phyloP scores from a whole-genome alignment of 1,139 yeast species.

The Magnusiomyces suaveolens region DNA sequence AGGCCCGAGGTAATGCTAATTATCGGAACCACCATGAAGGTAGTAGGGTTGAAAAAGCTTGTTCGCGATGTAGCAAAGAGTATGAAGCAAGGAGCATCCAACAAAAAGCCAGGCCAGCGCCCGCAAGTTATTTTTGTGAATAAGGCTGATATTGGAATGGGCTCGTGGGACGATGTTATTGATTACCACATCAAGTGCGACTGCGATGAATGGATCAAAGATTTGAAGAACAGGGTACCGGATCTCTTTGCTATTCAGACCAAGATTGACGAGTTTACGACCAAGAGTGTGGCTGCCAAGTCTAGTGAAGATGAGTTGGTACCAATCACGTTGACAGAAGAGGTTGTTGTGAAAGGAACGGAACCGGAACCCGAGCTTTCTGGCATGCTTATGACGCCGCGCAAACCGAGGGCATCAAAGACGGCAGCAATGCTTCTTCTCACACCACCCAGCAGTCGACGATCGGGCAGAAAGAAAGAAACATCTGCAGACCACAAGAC shows the following conservation, averaged over 20 bases:
- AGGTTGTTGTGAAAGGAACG: too few species aligned
- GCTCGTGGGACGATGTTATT: conserved; percentile 46
- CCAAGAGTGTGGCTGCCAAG: too few species aligned
- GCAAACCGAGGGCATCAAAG: too few species aligned
- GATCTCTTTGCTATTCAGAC: conserved; percentile 49
- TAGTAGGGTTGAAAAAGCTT: conserved; percentile 59
- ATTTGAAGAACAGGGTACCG: conserved; percentile 45
- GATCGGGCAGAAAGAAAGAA: too few species aligned
- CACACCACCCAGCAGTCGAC: too few species aligned
- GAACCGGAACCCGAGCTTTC: too few species aligned
- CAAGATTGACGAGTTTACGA: conserved; percentile 17
- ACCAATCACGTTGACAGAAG: too few species aligned
- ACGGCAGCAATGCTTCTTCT: too few species aligned
- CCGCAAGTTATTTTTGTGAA: conserved; percentile 61
- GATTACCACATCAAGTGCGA: conserved; percentile 71
- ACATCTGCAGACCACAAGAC: too few species aligned
- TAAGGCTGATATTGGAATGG: conserved; percentile 40
- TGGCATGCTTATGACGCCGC: too few species aligned
- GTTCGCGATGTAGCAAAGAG: conserved; percentile 51
- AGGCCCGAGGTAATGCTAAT: conserved; percentile 58
- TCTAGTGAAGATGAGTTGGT: too few species aligned
- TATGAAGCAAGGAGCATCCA: conserved; percentile 34
- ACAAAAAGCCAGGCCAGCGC: conserved; percentile 30
- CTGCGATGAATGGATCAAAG: conserved; percentile 69
- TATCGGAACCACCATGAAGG: conserved; percentile 69